phyloP scores from a whole-genome alignment of 768 basidiomycete species.

The Austroboletus eburneus region DNA sequence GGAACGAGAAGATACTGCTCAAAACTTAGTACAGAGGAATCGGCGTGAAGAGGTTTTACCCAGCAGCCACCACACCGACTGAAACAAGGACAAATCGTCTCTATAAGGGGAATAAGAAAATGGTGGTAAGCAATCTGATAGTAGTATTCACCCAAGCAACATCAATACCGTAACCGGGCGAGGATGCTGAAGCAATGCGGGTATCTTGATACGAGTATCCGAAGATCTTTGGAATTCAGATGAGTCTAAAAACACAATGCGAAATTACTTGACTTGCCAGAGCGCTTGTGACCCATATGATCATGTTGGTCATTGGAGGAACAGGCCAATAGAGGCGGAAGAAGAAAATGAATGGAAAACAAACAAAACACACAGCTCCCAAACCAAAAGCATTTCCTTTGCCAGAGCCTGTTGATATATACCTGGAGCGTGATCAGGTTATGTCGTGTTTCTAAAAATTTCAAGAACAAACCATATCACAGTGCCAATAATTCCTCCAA shows the following conservation, averaged over 20 bases:
- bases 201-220: constrained; percentile 72
- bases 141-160: constrained; percentile 64
- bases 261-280: constrained; percentile 42
- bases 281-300: constrained; percentile 59
- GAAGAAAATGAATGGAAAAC: constrained; percentile 70
- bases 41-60: constrained; percentile 40
- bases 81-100: constrained; percentile 66
- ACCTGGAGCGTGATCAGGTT: constrained; percentile 39
- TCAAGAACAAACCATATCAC: constrained; percentile 54
- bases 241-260: not conserved
- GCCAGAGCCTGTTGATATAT: constrained; percentile 61
- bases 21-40: constrained; percentile 2
- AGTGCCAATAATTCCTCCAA: constrained; percentile 59
- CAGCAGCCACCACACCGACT: constrained; percentile 71
- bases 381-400: constrained; percentile 65
- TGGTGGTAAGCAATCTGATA: not conserved
- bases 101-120: constrained; percentile 30
- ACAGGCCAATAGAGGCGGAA: constrained; percentile 71
- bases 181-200: constrained; percentile 43
- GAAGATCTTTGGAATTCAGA: constrained; percentile 42
- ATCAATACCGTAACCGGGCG: constrained; percentile 54
- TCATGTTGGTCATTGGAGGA: constrained; percentile 65
- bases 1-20: constrained; percentile 59
- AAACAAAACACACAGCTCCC: constrained; percentile 61
- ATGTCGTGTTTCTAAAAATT: not conserved